Conservation (phyloP, 2,329 filamentous ascomycete genomes). For the Pezicula carpinea region DNA sequence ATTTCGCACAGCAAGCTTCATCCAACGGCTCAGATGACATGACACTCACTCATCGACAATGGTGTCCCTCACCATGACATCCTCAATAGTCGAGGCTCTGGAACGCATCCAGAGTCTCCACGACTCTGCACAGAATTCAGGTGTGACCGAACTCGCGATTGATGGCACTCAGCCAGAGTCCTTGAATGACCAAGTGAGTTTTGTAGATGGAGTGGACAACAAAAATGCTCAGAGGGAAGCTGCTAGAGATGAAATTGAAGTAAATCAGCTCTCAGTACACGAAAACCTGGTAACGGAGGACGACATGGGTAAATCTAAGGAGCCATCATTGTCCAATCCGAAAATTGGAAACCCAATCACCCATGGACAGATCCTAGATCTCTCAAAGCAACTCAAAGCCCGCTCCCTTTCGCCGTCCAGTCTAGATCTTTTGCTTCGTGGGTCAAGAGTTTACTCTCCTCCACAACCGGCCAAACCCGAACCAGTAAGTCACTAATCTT, state of each 20-base stretch:
- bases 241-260: constrained; percentile 4
- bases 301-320: constrained; percentile 16
- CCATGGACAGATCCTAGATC: constrained; percentile 61
- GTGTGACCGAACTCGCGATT: not conserved
- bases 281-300: not conserved
- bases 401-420: constrained; percentile 34
- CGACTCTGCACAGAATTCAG: not conserved
- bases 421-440: constrained; percentile 67
- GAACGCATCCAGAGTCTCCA: constrained; percentile 27
- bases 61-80: constrained; percentile 76
- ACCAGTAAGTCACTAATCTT: constrained; percentile 49
- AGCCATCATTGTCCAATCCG: constrained; percentile 42
- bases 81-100: constrained; percentile 60
- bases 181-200: not conserved
- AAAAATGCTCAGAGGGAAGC: not conserved
- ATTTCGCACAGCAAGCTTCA: constrained; percentile 10
- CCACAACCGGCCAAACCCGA: constrained; percentile 76
- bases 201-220: not conserved
- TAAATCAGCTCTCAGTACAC: not conserved
- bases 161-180: not conserved
- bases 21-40: constrained; percentile 9
- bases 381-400: constrained; percentile 50
- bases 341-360: constrained; percentile 63
- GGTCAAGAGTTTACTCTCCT: constrained; percentile 68
- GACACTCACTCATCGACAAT: constrained; percentile 37